Base-by-base conservation (phyloP, 495 filamentous ascomycete species). In the Hypoxylon perforatum region DNA sequence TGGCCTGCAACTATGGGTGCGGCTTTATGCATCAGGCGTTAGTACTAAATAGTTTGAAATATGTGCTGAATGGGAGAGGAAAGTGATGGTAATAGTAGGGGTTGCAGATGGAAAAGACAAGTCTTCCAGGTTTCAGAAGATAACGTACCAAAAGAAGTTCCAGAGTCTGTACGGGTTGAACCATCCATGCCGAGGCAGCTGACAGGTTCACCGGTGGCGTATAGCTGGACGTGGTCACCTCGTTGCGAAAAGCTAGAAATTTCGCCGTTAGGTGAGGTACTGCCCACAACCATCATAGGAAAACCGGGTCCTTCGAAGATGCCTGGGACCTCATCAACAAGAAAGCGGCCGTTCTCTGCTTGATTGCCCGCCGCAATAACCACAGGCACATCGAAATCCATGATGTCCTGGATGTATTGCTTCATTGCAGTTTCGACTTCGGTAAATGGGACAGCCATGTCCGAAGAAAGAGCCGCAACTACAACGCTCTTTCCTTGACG, bases 1-100 rank as follows among this genome's bases (percentile, higher is more conserved):
- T 42, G 39, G 14, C 39, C 39, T 42, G 39, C 39, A 42, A 42
- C 39, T 42, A 42, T 42, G 15, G 39, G 39, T n/a, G 39, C 12
- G 17, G 39, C 39, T 42, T 17, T 42, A n/a, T n/a, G 39, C 5
- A 42, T 42, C 5, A 8, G 14, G 12, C 14, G 39, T 42, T 42
- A 42, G 39, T n/a, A 42, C 5, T 3, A 17, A 6, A n/a, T n/a
- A 42, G 9, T 11, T 38, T n/a, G 35, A 38, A 38, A 12, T 2
- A 38, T 11, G 35, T 11, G 11, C 11, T 35, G 11, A 38, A 11
- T 4, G 14, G 35, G 14, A 11, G 8, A n/a, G 14, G 35, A 2
- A 11, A 38, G 35, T 11, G 14, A 2, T 38, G 14, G 35, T 38
- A 38, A 38, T 28, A 7, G 25, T 28, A 28, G 25, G 25, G 7